Percentiles rank a stretch among this genome's conserved stretches.
These are phyloP conservation scores for Zymoseptoria brevis DNA, from an alignment of 2,329 filamentous ascomycete genomes.

Conservation along the genomic window DNA sequence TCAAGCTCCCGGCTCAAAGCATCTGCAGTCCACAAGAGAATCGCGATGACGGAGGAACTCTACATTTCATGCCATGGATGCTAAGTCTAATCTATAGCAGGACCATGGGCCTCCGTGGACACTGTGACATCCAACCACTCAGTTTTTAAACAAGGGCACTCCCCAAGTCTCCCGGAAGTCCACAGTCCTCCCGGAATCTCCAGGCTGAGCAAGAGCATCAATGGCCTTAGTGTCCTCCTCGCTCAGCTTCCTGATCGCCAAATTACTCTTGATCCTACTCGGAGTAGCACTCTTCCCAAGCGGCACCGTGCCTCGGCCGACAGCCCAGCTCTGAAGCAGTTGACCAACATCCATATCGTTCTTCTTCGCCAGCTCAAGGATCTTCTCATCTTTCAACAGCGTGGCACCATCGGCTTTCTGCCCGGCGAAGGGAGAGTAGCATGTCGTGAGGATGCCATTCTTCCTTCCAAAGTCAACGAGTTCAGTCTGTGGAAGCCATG, in stretches of 20 bases:
- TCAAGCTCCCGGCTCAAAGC: not conserved
- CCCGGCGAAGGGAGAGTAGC: constrained; percentile 25
- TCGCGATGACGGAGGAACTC: not conserved
- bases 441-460: constrained; percentile 22
- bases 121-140: not conserved
- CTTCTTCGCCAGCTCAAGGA: constrained; percentile 58
- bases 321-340: constrained; percentile 48
- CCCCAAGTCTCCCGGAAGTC: constrained; percentile 14
- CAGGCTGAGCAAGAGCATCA: constrained; percentile 31
- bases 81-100: not conserved
- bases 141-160: constrained; percentile 17
- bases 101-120: not conserved
- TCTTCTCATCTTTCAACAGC: constrained; percentile 49
- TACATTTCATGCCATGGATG: not conserved
- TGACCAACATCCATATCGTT: constrained; percentile 51
- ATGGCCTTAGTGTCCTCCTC: constrained; percentile 33
- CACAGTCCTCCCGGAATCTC: constrained; percentile 20
- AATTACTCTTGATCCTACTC: constrained; percentile 36
- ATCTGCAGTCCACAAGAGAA: not conserved
- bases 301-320: constrained; percentile 47
- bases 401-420: constrained; percentile 21
- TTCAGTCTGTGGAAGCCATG: constrained; percentile 22
- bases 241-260: constrained; percentile 27
- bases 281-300: constrained; percentile 50
- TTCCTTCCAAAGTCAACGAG: constrained; percentile 18